Base-by-base conservation (phyloP, 2,329 filamentous ascomycete species). In the Venturia effusa region DNA sequence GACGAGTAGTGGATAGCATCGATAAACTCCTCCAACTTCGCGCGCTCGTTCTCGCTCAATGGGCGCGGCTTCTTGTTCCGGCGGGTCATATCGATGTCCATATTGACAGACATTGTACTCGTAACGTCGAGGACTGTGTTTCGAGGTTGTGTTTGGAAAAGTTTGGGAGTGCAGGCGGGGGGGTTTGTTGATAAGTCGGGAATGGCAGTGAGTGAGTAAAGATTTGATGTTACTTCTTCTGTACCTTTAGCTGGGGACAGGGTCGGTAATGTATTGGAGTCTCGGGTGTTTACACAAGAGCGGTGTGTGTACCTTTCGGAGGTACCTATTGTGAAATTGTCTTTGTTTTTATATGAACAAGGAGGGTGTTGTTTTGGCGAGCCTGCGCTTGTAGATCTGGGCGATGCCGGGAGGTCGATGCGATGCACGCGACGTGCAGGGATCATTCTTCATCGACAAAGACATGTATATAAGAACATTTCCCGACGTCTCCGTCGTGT, bases 1-100 rank as follows among this genome's bases (percentile, higher is more conserved):
- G 89, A 85, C 62, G 93, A 97, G 79, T 99, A 99, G 77, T 97
- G 92, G 70, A 99, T 99, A 39, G 86, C 85, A 71, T 97, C 92
- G 69, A 94, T 85, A 73, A 90, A 97, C 75, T 97, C 92, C 67
- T 97, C 91, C 65, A 99, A 81, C 66, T 88, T 86, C 68, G 88
- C 85, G 68, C 89, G 86, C 81, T 99, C 94, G 22, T 82, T 78
- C 67, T 97, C 91, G 39, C 87, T 85, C 64, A 99, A 79, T 67
- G 88, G 84, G 66, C 93, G 86, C 51, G 94, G 90, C 74, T 85
- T 84, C 79, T 89, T 88, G 80, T 97, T 97, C 74, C 93, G 89
- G 75, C 93, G 87, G 70, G 81, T 87, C 70, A 84, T 84, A 78
- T 97, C 93, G 72, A 96, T 92, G 71, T 87, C 84, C 74, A 82